phyloP scores from a whole-genome alignment of 108 stramenopile genomes.

The Cyclotella cryptica region DNA sequence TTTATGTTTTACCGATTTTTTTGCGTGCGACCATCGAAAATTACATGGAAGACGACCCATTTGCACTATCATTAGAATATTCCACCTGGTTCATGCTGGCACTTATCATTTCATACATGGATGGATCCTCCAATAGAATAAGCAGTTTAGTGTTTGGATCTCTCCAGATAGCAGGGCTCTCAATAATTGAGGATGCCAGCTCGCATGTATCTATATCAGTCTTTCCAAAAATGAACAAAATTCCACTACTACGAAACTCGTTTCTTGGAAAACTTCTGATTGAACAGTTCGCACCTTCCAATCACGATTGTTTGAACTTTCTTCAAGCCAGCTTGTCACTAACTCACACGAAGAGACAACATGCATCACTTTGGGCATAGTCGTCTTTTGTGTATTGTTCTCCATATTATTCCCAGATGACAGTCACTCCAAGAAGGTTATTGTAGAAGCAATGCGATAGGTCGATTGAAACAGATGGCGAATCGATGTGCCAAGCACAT shows the following conservation, averaged over 20 bases:
- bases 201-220: slow-evolving; percentile 31
- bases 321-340: slow-evolving; percentile 6
- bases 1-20: too few species aligned
- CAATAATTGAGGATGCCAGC: slow-evolving; percentile 16
- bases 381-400: neutral
- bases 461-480: slow-evolving; percentile 25
- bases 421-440: neutral
- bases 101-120: neutral
- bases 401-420: neutral
- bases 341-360: neutral
- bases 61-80: too few species aligned
- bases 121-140: slow-evolving; percentile 6
- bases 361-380: neutral
- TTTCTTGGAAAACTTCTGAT: neutral
- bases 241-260: neutral
- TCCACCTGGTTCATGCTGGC: neutral
- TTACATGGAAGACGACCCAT: too few species aligned
- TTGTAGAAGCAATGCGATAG: slow-evolving; percentile 21
- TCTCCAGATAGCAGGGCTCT: neutral
- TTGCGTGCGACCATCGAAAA: too few species aligned
- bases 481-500: slow-evolving; percentile 43
- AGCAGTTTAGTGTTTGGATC: slow-evolving; percentile 10
- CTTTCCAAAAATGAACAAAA: slow-evolving; percentile 6
- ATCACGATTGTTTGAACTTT: neutral
- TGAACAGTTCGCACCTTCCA: slow-evolving; percentile 3